Conservation (phyloP, 495 filamentous ascomycete species). For the Podospora australis region DNA sequence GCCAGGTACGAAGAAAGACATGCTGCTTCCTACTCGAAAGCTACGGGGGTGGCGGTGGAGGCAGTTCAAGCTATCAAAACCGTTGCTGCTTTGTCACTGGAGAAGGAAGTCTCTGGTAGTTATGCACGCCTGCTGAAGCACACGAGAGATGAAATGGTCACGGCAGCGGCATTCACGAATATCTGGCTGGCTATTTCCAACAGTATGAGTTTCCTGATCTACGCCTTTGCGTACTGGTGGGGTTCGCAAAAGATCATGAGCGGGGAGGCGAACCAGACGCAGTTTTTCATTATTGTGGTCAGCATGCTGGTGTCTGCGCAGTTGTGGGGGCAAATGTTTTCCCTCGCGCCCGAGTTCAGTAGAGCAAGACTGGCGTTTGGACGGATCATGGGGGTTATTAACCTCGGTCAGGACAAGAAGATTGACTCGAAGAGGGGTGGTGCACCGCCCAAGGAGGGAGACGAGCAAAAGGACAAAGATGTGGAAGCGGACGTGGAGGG, state of each 20-base stretch:
- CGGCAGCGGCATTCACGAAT: conserved; percentile 15
- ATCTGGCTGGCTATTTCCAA: conserved; percentile 69
- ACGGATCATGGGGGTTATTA: conserved; percentile 15
- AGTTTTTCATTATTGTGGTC: conserved; percentile 80
- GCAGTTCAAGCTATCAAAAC: conserved; percentile 81
- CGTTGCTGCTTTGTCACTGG: conserved; percentile 60
- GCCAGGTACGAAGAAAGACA: conserved; percentile 61
- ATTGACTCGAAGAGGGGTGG: conserved; percentile 4
- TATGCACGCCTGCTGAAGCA: conserved; percentile 40
- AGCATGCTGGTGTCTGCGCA: conserved; percentile 27
- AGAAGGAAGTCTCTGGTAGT: conserved; percentile 57
- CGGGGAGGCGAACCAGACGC: conserved; percentile 57
- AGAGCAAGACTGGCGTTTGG: conserved; percentile 21
- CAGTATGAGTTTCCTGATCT: conserved; percentile 66
- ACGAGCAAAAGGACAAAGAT: no score
- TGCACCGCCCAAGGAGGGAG: conserved; percentile 2
- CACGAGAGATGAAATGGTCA: conserved; percentile 12
- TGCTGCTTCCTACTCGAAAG: conserved; percentile 63
- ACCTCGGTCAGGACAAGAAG: conserved; percentile 13
- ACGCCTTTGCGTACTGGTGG: conserved; percentile 71
- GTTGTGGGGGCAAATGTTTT: conserved; percentile 30
- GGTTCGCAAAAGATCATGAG: conserved; percentile 66
- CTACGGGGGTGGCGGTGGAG: conserved; percentile 76
- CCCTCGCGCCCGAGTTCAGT: conserved; percentile 27
- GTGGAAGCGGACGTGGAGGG: conserved; percentile 22